phyloP scores from a whole-genome alignment of 805 yeast genomes.

The Kodamaea leandrae region DNA sequence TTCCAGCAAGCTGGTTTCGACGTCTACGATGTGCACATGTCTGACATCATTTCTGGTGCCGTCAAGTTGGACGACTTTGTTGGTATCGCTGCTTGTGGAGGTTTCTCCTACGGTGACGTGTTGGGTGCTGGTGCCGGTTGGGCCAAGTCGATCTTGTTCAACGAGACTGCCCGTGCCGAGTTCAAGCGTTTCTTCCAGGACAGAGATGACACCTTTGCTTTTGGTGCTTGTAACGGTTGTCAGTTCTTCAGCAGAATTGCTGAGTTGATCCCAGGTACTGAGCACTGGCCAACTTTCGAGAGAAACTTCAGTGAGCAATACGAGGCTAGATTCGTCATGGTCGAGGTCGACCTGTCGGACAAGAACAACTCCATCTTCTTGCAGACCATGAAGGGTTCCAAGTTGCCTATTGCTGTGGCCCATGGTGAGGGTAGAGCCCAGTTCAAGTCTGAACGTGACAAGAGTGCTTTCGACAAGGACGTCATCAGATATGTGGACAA shows the following conservation, averaged over 20 bases:
- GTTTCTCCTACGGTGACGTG: conserved; percentile 98
- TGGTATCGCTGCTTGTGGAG: conserved; percentile 98
- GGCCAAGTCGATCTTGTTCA: conserved; percentile 94
- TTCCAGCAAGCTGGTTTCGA: conserved; percentile 94
- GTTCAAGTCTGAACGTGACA: conserved; percentile 49
- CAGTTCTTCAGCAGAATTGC: conserved; percentile 89
- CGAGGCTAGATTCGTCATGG: conserved; percentile 91
- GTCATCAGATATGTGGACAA: conserved; percentile 86
- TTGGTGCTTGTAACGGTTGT: conserved; percentile 99
- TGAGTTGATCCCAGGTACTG: conserved; percentile 87
- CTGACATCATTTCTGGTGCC: conserved; percentile 76
- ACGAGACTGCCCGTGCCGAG: conserved; percentile 70
- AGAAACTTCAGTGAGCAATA: conserved; percentile 90
- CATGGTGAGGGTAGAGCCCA: conserved; percentile 97
- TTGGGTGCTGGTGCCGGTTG: conserved; percentile 98
- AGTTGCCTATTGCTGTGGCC: conserved; percentile 94
- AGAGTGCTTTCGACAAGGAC: conserved; percentile 47
- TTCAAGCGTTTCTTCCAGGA: conserved; percentile 79
- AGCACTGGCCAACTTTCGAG: conserved; percentile 94
- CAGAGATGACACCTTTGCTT: conserved; percentile 89
- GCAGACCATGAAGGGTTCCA: conserved; percentile 88
- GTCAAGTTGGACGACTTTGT: conserved; percentile 75
- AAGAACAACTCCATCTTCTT: conserved; percentile 66
- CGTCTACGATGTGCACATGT: conserved; percentile 94
- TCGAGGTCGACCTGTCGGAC: conserved; percentile 60